Base-by-base conservation (phyloP, 164 flowering plant species). In the Annona squamosa region DNA sequence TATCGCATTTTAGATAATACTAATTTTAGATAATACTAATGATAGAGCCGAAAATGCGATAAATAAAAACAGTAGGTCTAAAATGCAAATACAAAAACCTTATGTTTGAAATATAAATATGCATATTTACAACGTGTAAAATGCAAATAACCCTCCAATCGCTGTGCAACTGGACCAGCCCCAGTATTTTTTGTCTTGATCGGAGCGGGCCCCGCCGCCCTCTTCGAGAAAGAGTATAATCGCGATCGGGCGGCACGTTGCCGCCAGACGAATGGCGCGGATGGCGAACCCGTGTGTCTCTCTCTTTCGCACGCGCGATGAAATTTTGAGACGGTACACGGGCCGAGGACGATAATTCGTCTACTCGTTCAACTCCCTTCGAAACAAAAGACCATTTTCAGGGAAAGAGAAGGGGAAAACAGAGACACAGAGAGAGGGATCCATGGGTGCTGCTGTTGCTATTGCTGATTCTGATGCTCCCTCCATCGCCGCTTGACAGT, bases 401-500 rank as follows among this genome's bases (percentile, higher is more conserved):
- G 4, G 46, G 16, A n/a, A 1, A 68, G 47, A 12, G 46, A 43
- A 68, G 46, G 46, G 4, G 47, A 37, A 16, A 46, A 7, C 7
- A 19, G 17, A 68, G 56, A 10, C n/a, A 3, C 26, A n/a, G 13
- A 37, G 65, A 59, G 46, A 19, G 59, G 37, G 73, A 71, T 71
- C 52, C 67, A 62, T 46, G 65, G 52, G 67, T 42, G 73, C 52
- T 46, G 48, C 67, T 10, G 57, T 44, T 5, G 57, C 57, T 48
- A 12, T 3, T 48, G 56, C 56, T 48, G 56, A 5, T 48, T 7
- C 57, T 48, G 57, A 26, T 26, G 37, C 12, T 48, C 7, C 59
- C 0, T 52, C 59, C 59, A 52, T 52, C n/a, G 61, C 57, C 62
- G 43, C 71, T 69, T 48, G 71, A 69, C 57, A 48, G 71, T 62